Base-by-base conservation (phyloP, 2,329 filamentous ascomycete species). In the Tolypocladium tropicale region DNA sequence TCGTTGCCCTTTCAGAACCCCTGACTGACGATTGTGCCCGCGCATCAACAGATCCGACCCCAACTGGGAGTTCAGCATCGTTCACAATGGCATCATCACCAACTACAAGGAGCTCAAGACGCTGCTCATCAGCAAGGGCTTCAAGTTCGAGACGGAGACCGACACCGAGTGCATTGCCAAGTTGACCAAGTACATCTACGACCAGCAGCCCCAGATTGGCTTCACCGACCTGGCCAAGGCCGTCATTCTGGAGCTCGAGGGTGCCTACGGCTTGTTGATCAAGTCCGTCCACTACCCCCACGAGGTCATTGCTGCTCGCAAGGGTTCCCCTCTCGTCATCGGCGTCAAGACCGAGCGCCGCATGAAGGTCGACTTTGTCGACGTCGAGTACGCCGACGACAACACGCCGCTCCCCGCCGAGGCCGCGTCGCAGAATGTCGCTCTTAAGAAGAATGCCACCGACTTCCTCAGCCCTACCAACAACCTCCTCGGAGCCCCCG, bases 331-430 rank as follows among this genome's bases (percentile, higher is more conserved):
- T 48, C 83, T 99, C 59, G 94, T 99, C 61, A 90, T 99, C 66
- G 94, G 94, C 76, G 94, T 99, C 71, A 89, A 91, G 78, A 97
- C 94, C 56, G 83, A 91, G 76, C 95, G 89, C 81, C 95, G 95
- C 79, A 97, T 99, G 94, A 99, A 97, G 87, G 94, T 99, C 61
- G 94, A 99, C 78, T 99, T 99, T 69, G 94, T 99, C 71, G 94
- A 99, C 72, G 94, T 99, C 60, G 94, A 99, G 78, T 97, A 93
- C 74, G 88, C 88, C 53, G 91, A 96, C 68, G 90, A 96, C 66
- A 85, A 86, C 67, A 80, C 78, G 63, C 83, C 88, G 63, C 87
- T 99, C 59, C 87, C 94, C 39, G 94, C 94, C 55, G 94, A 99
- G 82, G 85, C 86, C 63, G 94, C 94, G 60, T 93, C 93, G 58